Evolutionary conservation across 345 rosid genomes (phyloP).

Genomic region (Eucalyptus paniculata): DNA sequence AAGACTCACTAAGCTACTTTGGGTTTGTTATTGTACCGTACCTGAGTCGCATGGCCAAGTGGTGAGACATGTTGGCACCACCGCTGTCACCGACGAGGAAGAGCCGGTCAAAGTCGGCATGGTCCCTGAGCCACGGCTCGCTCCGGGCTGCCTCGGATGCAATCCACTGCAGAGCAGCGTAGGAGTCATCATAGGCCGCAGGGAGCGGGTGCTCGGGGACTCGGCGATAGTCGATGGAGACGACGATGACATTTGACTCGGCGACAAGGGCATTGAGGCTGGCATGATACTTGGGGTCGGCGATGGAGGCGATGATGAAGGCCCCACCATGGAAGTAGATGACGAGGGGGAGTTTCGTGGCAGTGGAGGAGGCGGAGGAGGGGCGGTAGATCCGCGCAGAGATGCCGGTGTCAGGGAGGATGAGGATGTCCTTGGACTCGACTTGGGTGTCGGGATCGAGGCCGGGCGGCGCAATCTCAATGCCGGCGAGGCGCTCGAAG

Average conservation of each 20-base stretch:
- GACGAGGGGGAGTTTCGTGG: conserved; percentile 49
- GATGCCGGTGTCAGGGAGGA: conserved; percentile 24
- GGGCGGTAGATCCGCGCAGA: conserved; percentile 56
- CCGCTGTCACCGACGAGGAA: conserved; percentile 64
- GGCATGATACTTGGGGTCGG: conserved; percentile 44
- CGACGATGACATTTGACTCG: conserved; percentile 14
- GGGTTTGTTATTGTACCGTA: not conserved
- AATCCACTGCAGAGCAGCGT: conserved; percentile 47
- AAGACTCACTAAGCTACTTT: not conserved
- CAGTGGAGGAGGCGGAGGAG: not conserved
- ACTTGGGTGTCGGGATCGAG: conserved; percentile 41
- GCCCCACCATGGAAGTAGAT: conserved; percentile 80
- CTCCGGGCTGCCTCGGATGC: not conserved
- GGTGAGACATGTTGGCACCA: conserved; percentile 62
- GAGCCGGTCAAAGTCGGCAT: conserved; percentile 28
- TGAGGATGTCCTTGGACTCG: conserved; percentile 46
- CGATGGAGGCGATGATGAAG: conserved; percentile 38
- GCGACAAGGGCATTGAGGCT: conserved; percentile 43
- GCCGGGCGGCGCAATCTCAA: conserved; percentile 40
- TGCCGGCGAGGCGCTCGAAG: conserved; percentile 44
- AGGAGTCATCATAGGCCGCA: conserved; percentile 50
- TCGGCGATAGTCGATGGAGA: conserved; percentile 57
- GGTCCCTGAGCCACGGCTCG: conserved; percentile 39
- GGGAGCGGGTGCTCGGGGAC: conserved; percentile 77
- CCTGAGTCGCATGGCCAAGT: conserved; percentile 31